Evolutionary conservation across 2,329 filamentous ascomycete genomes (phyloP).

Genomic region (Xylariaceae sp.): DNA sequence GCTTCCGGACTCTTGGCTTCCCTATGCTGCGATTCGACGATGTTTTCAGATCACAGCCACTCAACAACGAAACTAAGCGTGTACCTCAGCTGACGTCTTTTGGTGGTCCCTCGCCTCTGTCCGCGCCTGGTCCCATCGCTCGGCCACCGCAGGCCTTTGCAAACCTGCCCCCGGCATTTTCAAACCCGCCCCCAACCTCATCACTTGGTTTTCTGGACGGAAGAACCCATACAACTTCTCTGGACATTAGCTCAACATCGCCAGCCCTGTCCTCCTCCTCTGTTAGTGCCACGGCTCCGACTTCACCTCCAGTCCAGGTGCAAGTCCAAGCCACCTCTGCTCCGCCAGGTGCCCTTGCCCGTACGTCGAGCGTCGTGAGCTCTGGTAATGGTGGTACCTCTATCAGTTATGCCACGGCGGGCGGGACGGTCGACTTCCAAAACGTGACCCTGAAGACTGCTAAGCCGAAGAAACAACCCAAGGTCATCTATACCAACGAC

Average conservation of each 20-base stretch:
- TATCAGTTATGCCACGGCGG: slow-evolving; percentile 27
- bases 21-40: slow-evolving; percentile 24
- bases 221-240: slow-evolving; percentile 6
- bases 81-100: slow-evolving; percentile 8
- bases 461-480: slow-evolving; percentile 24
- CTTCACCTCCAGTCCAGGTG: background rate
- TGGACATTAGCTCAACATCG: slow-evolving; percentile 7
- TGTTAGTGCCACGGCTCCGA: background rate
- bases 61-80: slow-evolving; percentile 25
- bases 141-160: slow-evolving; percentile 8
- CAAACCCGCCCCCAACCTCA: slow-evolving; percentile 7
- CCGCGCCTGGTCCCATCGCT: slow-evolving; percentile 7
- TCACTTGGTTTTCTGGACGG: slow-evolving; percentile 3
- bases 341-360: slow-evolving; percentile 6
- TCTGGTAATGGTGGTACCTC: slow-evolving; percentile 28
- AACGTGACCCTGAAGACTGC: slow-evolving; percentile 25
- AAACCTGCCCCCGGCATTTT: slow-evolving; percentile 6
- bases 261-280: slow-evolving; percentile 8
- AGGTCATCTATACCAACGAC: slow-evolving; percentile 23
- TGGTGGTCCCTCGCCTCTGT: slow-evolving; percentile 18
- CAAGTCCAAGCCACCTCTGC: slow-evolving; percentile 1
- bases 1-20: slow-evolving; percentile 23
- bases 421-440: slow-evolving; percentile 22
- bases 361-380: slow-evolving; percentile 21
- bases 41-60: slow-evolving; percentile 24